phyloP scores from a whole-genome alignment of 371 early-diverging fungal species.

The Lichtheimia corymbifera region DNA sequence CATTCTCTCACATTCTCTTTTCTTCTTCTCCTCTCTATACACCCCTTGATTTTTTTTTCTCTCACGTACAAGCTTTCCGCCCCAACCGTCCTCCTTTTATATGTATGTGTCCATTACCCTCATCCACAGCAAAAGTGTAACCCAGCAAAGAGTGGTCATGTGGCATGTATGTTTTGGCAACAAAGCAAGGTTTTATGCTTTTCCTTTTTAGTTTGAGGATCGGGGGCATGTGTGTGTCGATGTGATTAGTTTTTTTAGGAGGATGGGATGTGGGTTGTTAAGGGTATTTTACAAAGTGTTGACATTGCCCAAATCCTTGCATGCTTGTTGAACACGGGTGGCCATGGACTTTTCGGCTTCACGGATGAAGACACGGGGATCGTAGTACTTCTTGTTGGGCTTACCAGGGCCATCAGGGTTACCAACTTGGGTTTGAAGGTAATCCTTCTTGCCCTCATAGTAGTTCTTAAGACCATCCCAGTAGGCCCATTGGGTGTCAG shows the following conservation, averaged over 20 bases:
- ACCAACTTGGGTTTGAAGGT: conserved; percentile 87
- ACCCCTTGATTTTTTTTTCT: too few species aligned
- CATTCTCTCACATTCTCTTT: too few species aligned
- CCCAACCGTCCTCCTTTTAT: too few species aligned
- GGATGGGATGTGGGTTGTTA: neutral
- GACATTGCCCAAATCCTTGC: conserved; percentile 78
- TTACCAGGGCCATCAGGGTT: conserved; percentile 87
- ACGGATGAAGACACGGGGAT: conserved; percentile 61
- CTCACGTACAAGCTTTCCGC: too few species aligned
- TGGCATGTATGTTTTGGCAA: too few species aligned
- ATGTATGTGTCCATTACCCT: too few species aligned
- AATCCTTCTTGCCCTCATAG: conserved; percentile 70
- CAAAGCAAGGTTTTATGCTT: neutral
- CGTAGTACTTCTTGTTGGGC: conserved; percentile 95
- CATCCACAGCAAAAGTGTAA: too few species aligned
- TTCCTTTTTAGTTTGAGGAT: neutral
- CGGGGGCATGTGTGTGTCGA: neutral
- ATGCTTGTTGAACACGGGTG: conserved; percentile 78
- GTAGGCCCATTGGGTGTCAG: conserved; percentile 83
- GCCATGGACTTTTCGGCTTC: conserved; percentile 84
- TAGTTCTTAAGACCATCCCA: conserved; percentile 71
- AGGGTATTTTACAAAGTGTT: conserved; percentile 56
- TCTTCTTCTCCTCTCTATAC: too few species aligned
- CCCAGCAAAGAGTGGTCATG: too few species aligned
- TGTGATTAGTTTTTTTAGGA: neutral